A percentile compares a stretch with the other conserved stretches of the same genome.
phyloP scores from a whole-genome alignment of 768 basidiomycete genomes.

The Auricularia sp. region DNA sequence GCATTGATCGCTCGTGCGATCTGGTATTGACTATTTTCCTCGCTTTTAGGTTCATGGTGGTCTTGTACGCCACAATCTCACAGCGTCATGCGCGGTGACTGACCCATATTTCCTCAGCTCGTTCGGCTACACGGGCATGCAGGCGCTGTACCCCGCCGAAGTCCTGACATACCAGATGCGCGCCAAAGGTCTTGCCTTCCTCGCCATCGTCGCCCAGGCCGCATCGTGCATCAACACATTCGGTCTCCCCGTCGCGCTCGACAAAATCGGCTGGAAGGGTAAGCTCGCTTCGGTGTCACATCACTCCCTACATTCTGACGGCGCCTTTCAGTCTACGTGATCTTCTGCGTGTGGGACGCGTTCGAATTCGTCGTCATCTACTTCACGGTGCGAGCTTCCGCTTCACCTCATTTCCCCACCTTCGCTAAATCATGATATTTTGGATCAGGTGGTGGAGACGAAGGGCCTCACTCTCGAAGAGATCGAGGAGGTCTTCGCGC shows the following conservation, averaged over 20 bases:
- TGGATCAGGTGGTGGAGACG: neutral
- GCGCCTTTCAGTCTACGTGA: constrained; percentile 25
- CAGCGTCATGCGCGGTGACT: no score
- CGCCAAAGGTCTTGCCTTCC: constrained; percentile 40
- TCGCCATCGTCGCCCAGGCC: constrained; percentile 28
- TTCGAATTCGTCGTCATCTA: constrained; percentile 40
- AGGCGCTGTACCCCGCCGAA: constrained; percentile 47
- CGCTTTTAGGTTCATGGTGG: neutral
- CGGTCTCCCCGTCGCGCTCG: constrained; percentile 39
- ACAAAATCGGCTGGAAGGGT: constrained; percentile 34
- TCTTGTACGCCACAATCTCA: neutral
- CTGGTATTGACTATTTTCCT: no score
- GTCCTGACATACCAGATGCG: constrained; percentile 41
- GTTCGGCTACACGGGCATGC: constrained; percentile 51
- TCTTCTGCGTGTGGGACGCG: constrained; percentile 40
- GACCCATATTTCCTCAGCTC: constrained; percentile 9
- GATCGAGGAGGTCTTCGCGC: constrained; percentile 17
- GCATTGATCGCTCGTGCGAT: no score
- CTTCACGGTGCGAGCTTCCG: constrained; percentile 21
- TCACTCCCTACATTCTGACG: neutral
- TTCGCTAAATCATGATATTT: neutral
- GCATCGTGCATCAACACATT: constrained; percentile 42
- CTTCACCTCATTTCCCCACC: no score
- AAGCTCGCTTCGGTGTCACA: constrained; percentile 3
- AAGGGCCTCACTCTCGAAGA: constrained; percentile 17